Percentiles rank a stretch among this genome's conserved stretches.
phyloP scores from a whole-genome alignment of 2,329 filamentous ascomycete genomes.

The Verticillium klebahnii region DNA sequence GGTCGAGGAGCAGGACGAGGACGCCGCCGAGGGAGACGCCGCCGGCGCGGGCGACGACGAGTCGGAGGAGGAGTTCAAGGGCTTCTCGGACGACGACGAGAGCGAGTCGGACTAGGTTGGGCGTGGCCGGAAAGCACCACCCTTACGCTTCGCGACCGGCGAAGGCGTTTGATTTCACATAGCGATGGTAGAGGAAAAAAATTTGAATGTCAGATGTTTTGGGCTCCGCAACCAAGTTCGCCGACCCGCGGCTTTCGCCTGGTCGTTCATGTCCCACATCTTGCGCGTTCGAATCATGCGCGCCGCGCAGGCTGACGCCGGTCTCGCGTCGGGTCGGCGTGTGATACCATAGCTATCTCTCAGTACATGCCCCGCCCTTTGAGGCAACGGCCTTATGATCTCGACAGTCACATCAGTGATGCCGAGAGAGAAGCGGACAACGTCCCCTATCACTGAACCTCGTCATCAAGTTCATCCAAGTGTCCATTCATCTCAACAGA shows the following conservation, averaged over 20 bases:
- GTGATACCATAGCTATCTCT: too few relatives aligned
- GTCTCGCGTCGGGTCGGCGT: too few relatives aligned
- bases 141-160: background rate
- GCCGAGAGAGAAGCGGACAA: background rate
- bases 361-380: too few relatives aligned
- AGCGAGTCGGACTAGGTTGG: conserved; percentile 1
- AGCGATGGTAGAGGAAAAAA: background rate
- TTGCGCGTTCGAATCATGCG: too few relatives aligned
- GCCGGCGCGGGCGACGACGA: conserved; percentile 27
- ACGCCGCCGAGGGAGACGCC: conserved; percentile 28
- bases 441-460: background rate
- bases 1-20: conserved; percentile 54
- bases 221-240: too few relatives aligned
- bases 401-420: too few relatives aligned
- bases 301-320: too few relatives aligned
- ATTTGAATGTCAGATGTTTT: too few relatives aligned
- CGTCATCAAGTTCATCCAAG: background rate
- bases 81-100: conserved; percentile 41
- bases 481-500: background rate
- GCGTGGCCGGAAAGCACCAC: background rate
- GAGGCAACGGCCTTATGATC: too few relatives aligned
- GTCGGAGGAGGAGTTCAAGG: conserved; percentile 53
- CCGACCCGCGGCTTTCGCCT: too few relatives aligned
- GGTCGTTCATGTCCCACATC: too few relatives aligned
- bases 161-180: background rate